phyloP scores from a whole-genome alignment of 73 alveolate genomes.

The Paramecium tetraurelia region DNA sequence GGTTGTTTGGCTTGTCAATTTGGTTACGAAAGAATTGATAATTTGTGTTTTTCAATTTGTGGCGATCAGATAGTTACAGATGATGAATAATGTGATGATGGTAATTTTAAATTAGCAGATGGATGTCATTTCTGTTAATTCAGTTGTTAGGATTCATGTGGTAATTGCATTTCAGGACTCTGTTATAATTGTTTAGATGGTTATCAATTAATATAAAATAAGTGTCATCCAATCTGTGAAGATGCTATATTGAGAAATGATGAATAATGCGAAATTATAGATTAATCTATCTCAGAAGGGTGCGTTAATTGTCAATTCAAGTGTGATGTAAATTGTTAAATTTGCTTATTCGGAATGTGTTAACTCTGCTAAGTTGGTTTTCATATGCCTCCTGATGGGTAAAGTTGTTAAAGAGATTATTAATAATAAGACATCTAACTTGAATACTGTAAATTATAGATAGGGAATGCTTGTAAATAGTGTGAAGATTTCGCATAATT shows the following conservation, averaged over 20 bases:
- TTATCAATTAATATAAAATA: background rate
- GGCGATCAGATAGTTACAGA: background rate
- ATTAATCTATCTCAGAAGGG: conserved; percentile 1
- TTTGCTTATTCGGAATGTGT: background rate
- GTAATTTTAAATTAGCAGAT: background rate
- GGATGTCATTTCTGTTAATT: background rate
- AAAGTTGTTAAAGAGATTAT: background rate
- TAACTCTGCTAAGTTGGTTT: background rate
- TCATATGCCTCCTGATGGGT: background rate
- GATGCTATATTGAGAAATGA: background rate
- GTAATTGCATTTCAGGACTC: background rate
- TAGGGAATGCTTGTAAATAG: background rate
- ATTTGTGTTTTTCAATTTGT: background rate
- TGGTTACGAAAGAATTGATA: conserved; percentile 44
- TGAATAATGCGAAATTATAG: background rate
- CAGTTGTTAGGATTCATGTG: background rate
- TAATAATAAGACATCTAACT: background rate
- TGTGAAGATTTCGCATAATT: background rate
- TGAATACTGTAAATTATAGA: background rate
- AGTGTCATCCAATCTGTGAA: background rate
- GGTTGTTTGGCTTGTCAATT: too few species aligned
- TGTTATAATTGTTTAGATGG: background rate
- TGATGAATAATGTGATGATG: background rate
- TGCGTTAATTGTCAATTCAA: conserved; percentile 35
- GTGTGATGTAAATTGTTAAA: background rate